Evolutionary conservation across 495 filamentous ascomycete species (phyloP).

Genomic region (Podospora appendiculata): DNA sequence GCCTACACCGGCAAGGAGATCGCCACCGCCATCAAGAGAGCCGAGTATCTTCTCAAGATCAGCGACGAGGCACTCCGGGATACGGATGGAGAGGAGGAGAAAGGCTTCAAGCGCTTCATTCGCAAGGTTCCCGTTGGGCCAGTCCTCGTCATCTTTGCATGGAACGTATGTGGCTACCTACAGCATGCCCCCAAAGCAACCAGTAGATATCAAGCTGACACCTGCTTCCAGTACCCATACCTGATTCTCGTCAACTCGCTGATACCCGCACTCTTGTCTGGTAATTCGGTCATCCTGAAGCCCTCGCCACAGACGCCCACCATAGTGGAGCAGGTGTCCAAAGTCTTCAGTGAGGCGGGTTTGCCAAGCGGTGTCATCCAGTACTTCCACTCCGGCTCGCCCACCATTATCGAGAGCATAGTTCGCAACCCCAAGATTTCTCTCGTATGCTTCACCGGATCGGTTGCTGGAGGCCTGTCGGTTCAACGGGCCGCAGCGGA

Average conservation of each 20-base stretch:
- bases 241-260: slow-evolving; percentile 85
- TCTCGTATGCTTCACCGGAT: slow-evolving; percentile 88
- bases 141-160: slow-evolving; percentile 82
- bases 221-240: slow-evolving; percentile 68
- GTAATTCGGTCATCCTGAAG: slow-evolving; percentile 85
- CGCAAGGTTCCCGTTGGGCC: slow-evolving; percentile 78
- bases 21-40: slow-evolving; percentile 69
- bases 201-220: too few relatives aligned
- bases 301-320: slow-evolving; percentile 92
- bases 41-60: slow-evolving; percentile 73
- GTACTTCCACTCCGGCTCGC: slow-evolving; percentile 79
- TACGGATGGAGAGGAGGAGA: slow-evolving; percentile 70
- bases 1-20: slow-evolving; percentile 77
- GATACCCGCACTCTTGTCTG: slow-evolving; percentile 78
- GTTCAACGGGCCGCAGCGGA: slow-evolving; percentile 79
- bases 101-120: slow-evolving; percentile 84
- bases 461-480: slow-evolving; percentile 73
- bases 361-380: slow-evolving; percentile 75
- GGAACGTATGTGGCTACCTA: slow-evolving; percentile 62
- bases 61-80: slow-evolving; percentile 64
- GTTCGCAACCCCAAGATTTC: slow-evolving; percentile 65
- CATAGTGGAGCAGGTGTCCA: slow-evolving; percentile 70
- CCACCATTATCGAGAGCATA: slow-evolving; percentile 59
- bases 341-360: slow-evolving; percentile 69
- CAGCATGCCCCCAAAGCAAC: too few relatives aligned